Evolutionary conservation across 768 basidiomycete genomes (phyloP).

Genomic region (Tricholoma flavovirens): DNA sequence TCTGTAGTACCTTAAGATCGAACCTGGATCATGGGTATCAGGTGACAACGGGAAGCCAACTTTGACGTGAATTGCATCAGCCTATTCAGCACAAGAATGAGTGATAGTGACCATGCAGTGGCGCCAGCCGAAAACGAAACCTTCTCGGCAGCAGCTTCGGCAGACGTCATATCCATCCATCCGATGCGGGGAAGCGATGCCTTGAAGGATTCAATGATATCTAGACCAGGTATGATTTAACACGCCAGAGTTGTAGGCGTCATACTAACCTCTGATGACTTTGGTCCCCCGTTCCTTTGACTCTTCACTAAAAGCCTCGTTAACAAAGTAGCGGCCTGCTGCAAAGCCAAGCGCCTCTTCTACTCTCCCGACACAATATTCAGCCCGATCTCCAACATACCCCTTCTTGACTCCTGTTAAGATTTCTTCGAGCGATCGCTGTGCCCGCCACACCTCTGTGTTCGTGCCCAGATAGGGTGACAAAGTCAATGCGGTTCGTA

Average conservation of each 20-base stretch:
- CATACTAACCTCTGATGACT: constrained; percentile 64
- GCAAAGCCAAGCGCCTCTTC: constrained; percentile 82
- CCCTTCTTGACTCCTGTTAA: constrained; percentile 86
- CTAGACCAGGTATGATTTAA: constrained; percentile 28
- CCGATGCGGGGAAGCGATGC: constrained; percentile 62
- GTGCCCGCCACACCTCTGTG: constrained; percentile 76
- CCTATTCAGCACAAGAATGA: constrained; percentile 35
- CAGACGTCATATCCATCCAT: constrained; percentile 91
- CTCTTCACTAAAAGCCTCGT: constrained; percentile 72
- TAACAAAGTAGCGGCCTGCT: constrained; percentile 84
- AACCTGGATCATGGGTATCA: constrained; percentile 63
- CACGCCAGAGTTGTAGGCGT: background rate
- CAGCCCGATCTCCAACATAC: constrained; percentile 72
- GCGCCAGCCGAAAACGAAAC: constrained; percentile 27
- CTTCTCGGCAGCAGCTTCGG: constrained; percentile 80
- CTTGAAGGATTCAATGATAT: constrained; percentile 82
- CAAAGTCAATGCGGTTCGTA: constrained; percentile 64
- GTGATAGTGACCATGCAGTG: background rate
- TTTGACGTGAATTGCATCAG: constrained; percentile 79
- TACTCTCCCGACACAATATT: constrained; percentile 73
- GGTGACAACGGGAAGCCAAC: constrained; percentile 91
- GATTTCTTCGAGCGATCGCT: constrained; percentile 61
- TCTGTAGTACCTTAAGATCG: constrained; percentile 71
- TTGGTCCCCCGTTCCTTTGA: constrained; percentile 77
- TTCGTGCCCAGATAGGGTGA: constrained; percentile 67